phyloP scores from a whole-genome alignment of 2,329 filamentous ascomycete genomes.

The Metarhizium sp. region DNA sequence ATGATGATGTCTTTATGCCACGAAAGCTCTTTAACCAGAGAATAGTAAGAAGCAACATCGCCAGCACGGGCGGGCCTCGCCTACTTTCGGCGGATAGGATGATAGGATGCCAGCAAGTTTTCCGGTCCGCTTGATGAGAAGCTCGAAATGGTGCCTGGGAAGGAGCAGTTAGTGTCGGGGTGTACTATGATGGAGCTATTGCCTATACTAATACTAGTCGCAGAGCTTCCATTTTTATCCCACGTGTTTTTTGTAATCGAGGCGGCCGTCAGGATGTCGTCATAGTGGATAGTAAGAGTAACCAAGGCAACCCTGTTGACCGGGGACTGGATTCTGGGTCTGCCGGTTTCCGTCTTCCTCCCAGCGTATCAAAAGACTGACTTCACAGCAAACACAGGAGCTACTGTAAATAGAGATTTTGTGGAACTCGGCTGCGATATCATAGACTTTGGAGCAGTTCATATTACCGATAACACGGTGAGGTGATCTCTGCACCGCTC shows the following conservation, averaged over 20 bases:
- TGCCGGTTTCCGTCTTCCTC: neutral
- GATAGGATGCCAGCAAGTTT: neutral
- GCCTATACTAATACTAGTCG: too few species aligned
- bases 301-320: neutral
- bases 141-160: neutral
- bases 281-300: neutral
- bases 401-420: neutral
- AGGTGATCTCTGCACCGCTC: neutral
- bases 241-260: neutral
- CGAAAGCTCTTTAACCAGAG: neutral
- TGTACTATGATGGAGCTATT: too few species aligned
- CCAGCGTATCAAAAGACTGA: neutral
- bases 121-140: neutral
- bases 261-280: neutral
- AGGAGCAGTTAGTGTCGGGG: too few species aligned
- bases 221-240: neutral
- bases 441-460: neutral
- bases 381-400: neutral
- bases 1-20: neutral
- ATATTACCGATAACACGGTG: neutral
- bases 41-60: neutral
- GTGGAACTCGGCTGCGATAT: neutral
- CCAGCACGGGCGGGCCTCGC: neutral
- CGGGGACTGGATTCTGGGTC: neutral
- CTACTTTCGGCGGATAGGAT: neutral